Conservation (phyloP, 345 rosid species). For the Brassica carinata region DNA sequence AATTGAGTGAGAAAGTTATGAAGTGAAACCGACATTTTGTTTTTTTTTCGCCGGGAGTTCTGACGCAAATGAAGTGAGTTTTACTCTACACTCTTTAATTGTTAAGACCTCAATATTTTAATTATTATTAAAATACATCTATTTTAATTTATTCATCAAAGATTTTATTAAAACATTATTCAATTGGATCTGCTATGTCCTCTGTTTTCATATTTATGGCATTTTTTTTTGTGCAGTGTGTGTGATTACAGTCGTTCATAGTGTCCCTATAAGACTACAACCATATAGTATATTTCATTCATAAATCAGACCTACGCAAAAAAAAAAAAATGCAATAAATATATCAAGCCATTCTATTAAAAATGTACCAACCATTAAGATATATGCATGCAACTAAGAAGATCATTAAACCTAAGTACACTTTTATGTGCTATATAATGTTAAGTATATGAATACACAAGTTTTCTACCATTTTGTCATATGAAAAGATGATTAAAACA, state of each 20-base stretch:
- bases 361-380: background rate
- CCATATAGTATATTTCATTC: background rate
- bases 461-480: background rate
- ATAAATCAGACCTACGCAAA: constrained; percentile 3
- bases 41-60: constrained; percentile 20
- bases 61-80: constrained; percentile 19
- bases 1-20: constrained; percentile 17
- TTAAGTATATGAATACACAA: background rate
- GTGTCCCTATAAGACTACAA: constrained; percentile 20
- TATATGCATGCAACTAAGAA: background rate
- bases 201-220: constrained; percentile 39
- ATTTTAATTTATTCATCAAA: background rate
- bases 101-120: constrained; percentile 25
- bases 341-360: background rate
- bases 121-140: background rate
- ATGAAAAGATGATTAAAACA: background rate
- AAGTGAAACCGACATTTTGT: constrained; percentile 39
- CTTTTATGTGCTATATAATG: background rate
- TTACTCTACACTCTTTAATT: constrained; percentile 28
- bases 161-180: background rate
- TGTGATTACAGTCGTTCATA: constrained; percentile 7
- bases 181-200: constrained; percentile 2
- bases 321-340: constrained; percentile 11
- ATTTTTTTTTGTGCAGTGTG: constrained; percentile 28
- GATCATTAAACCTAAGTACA: background rate